Evolutionary conservation across 495 filamentous ascomycete species (phyloP).

Genomic region (Pyrenopolyporus hunteri): DNA sequence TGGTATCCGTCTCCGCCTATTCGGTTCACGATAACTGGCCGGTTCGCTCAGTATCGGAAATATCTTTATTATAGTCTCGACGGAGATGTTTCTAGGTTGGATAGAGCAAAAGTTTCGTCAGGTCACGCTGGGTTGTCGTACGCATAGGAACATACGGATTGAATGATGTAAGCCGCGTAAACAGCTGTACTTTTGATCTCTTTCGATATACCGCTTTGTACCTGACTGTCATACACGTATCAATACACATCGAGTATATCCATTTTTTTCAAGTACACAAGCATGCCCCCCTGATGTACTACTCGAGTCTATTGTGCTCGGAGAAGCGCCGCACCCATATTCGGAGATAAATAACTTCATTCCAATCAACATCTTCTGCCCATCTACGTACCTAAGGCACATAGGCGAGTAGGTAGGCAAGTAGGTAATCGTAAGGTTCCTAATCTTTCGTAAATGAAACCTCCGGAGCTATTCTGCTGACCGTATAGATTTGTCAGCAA

Average conservation of each 20-base stretch:
- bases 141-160: no score
- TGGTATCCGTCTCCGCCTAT: no score
- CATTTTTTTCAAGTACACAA: not conserved
- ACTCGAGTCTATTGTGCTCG: not conserved
- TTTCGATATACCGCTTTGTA: conserved; percentile 13
- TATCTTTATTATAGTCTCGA: no score
- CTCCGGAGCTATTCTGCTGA: not conserved
- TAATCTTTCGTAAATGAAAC: conserved; percentile 10
- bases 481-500: not conserved
- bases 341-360: conserved; percentile 17
- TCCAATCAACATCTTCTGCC: conserved; percentile 12
- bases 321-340: not conserved
- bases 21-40: no score
- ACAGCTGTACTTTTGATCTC: not conserved
- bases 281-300: conserved; percentile 1
- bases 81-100: no score
- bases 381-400: no score
- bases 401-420: no score
- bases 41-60: no score
- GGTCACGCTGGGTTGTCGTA: no score
- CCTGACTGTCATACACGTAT: conserved; percentile 29
- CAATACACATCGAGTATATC: conserved; percentile 27
- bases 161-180: no score
- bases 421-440: no score
- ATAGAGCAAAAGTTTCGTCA: no score